phyloP scores from a whole-genome alignment of 495 filamentous ascomycete species.

The Saxophila tyrrhenica region DNA sequence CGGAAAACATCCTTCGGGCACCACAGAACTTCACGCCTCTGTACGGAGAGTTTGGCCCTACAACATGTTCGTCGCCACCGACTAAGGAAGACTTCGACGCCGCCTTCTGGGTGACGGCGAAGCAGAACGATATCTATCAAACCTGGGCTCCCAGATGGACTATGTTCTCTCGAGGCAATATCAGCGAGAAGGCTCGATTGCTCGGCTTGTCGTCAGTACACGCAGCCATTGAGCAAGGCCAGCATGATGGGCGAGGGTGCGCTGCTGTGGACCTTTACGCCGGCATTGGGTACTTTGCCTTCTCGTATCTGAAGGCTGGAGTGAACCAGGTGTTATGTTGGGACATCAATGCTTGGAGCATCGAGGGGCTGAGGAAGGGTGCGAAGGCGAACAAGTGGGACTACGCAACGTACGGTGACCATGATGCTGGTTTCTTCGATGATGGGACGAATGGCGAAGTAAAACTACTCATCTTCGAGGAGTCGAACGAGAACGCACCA shows the following conservation, averaged over 20 bases:
- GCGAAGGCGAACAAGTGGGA: constrained; percentile 56
- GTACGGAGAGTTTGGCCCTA: constrained; percentile 55
- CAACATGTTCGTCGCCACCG: constrained; percentile 19
- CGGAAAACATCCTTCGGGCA: constrained; percentile 55
- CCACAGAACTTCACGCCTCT: constrained; percentile 52
- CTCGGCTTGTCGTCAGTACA: constrained; percentile 36
- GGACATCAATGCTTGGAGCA: constrained; percentile 82
- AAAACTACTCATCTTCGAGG: constrained; percentile 54
- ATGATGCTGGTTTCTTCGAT: constrained; percentile 19
- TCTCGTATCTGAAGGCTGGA: constrained; percentile 64
- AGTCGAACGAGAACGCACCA: constrained; percentile 51
- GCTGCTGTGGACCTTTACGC: constrained; percentile 76
- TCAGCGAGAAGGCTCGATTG: constrained; percentile 76
- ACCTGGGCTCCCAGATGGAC: constrained; percentile 78
- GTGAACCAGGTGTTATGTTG: constrained; percentile 63
- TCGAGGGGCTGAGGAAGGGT: constrained; percentile 67
- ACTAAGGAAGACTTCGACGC: constrained; percentile 39
- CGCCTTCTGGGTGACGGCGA: constrained; percentile 65
- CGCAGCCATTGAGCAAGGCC: constrained; percentile 21
- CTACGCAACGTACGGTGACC: constrained; percentile 36
- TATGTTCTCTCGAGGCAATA: constrained; percentile 84
- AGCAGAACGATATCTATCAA: constrained; percentile 72
- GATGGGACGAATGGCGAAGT: constrained; percentile 28
- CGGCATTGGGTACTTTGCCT: constrained; percentile 87
- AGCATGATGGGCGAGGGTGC: constrained; percentile 23